Conservation (phyloP, 768 basidiomycete genomes). For the Mycena venus region DNA sequence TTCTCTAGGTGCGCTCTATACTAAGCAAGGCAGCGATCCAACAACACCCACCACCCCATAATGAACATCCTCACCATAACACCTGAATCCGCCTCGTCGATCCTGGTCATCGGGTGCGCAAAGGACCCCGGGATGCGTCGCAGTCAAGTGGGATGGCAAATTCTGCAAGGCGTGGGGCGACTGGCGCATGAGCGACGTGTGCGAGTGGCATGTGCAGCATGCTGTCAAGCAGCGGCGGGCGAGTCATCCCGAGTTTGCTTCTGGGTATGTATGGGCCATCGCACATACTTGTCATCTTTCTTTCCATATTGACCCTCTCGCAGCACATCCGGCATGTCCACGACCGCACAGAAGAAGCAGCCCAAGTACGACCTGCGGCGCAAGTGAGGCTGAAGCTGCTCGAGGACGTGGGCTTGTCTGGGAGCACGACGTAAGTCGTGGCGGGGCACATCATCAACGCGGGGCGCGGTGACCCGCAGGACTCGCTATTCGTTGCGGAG, state of each 20-base stretch:
- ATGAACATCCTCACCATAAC: slow-evolving; percentile 90
- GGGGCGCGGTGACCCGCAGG: slow-evolving; percentile 47
- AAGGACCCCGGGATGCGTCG: slow-evolving; percentile 89
- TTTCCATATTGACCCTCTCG: background rate
- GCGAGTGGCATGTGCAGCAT: slow-evolving; percentile 91
- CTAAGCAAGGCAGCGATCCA: slow-evolving; percentile 52
- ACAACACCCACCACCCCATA: slow-evolving; percentile 79
- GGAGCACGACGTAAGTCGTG: slow-evolving; percentile 81
- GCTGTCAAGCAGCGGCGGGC: slow-evolving; percentile 83
- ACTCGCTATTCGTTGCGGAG: slow-evolving; percentile 71
- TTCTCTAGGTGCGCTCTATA: background rate
- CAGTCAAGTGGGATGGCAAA: slow-evolving; percentile 83
- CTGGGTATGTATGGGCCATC: too few species aligned
- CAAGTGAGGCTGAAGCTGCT: slow-evolving; percentile 81
- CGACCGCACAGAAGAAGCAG: slow-evolving; percentile 64
- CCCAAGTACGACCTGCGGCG: slow-evolving; percentile 74
- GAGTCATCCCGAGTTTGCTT: slow-evolving; percentile 87
- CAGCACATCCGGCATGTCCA: slow-evolving; percentile 84
- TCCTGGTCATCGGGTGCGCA: slow-evolving; percentile 89
- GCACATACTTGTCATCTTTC: background rate
- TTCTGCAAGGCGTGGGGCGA: slow-evolving; percentile 92
- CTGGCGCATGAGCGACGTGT: slow-evolving; percentile 86
- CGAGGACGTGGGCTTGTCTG: slow-evolving; percentile 46
- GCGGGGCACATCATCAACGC: slow-evolving; percentile 82
- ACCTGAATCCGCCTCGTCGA: slow-evolving; percentile 83